Percentiles rank a stretch among this genome's conserved stretches.
Conservation (phyloP, 2,329 filamentous ascomycete genomes). For the Epicoccum sorghinum region DNA sequence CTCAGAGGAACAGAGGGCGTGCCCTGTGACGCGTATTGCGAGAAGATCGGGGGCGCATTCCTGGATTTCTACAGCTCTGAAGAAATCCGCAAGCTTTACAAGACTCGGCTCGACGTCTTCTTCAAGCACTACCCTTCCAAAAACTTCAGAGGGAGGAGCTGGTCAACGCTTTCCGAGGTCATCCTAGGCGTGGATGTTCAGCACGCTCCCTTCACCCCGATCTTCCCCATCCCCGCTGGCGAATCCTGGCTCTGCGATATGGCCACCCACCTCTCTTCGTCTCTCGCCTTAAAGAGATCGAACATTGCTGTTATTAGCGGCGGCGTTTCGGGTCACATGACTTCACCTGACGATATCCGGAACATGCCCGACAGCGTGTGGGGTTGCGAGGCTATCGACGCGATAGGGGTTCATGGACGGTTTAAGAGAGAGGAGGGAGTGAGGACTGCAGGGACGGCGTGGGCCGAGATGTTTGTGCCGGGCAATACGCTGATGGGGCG, state of each 20-base stretch:
- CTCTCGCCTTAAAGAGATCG: conserved; percentile 30
- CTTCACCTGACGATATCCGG: conserved; percentile 24
- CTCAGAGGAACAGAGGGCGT: conserved; percentile 39
- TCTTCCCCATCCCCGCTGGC: conserved; percentile 43
- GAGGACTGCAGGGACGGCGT: conserved; percentile 39
- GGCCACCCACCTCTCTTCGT: conserved; percentile 40
- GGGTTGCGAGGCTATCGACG: conserved; percentile 41
- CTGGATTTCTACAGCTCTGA: conserved; percentile 44
- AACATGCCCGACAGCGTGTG: conserved; percentile 44
- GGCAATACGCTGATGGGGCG: conserved; percentile 42
- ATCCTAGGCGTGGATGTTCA: conserved; percentile 46
- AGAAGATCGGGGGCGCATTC: conserved; percentile 39
- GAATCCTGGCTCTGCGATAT: conserved; percentile 46
- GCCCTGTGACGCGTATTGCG: conserved; percentile 44
- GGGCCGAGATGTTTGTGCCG: conserved; percentile 44
- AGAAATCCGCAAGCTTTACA: conserved; percentile 37
- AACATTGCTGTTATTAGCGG: conserved; percentile 46
- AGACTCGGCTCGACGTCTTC: conserved; percentile 40
- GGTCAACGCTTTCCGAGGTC: conserved; percentile 38
- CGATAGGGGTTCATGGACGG: conserved; percentile 40
- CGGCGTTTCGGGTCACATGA: conserved; percentile 41
- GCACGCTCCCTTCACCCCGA: conserved; percentile 43
- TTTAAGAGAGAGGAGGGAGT: neutral
- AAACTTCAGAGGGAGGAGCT: conserved; percentile 40
- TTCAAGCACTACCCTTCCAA: conserved; percentile 45